These are phyloP conservation scores for Camellia japonica DNA, from an alignment of 148 eudicot species.

Conservation along the genomic window DNA sequence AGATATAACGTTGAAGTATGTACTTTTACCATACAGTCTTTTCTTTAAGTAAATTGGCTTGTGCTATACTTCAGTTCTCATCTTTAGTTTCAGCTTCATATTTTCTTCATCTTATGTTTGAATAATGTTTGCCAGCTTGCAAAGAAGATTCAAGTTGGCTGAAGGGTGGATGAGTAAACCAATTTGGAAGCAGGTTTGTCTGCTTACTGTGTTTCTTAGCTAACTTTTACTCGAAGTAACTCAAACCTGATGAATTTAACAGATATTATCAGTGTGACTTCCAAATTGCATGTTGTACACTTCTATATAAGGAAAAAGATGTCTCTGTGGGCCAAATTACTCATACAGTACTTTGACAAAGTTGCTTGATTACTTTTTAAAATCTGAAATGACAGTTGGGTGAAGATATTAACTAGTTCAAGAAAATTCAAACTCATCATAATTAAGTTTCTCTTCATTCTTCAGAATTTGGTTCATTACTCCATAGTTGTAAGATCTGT, in stretches of 20 bases:
- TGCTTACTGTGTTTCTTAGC: constrained; percentile 1
- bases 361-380: neutral
- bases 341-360: neutral
- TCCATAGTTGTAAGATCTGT: neutral
- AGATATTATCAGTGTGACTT: neutral
- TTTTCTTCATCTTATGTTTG: neutral
- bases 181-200: constrained; percentile 93
- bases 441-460: neutral
- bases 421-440: neutral
- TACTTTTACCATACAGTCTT: neutral
- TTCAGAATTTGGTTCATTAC: neutral
- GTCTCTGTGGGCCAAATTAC: neutral
- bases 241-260: neutral
- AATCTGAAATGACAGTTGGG: constrained; percentile 1
- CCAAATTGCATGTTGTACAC: constrained; percentile 1
- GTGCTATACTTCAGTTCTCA: neutral
- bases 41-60: neutral
- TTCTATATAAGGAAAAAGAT: neutral
- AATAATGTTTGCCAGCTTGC: constrained; percentile 55
- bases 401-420: constrained; percentile 3
- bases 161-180: constrained; percentile 82
- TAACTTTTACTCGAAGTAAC: constrained; percentile 6
- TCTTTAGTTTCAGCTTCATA: neutral
- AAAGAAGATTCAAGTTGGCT: constrained; percentile 64
- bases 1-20: constrained; percentile 88